Percentiles rank a stretch among this genome's conserved stretches.
Conservation (phyloP, 2,329 filamentous ascomycete genomes). For the Laburnicola sp. region DNA sequence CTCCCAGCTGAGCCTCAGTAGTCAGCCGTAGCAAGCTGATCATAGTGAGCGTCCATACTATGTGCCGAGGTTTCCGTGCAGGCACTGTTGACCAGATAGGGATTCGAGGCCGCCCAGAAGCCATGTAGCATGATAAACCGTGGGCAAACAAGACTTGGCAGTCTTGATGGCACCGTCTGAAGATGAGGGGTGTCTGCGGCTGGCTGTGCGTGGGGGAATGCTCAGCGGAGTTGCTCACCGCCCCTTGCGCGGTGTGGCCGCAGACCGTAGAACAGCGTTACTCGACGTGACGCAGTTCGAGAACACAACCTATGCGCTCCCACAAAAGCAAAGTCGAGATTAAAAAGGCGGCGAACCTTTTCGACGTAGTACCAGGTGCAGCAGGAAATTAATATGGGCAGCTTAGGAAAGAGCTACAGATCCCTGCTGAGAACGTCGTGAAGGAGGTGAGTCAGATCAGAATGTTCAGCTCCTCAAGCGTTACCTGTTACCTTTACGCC, state of each 20-base stretch:
- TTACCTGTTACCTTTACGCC: no score
- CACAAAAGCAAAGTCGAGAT: background rate
- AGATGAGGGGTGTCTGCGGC: background rate
- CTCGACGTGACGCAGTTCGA: slow-evolving; percentile 8
- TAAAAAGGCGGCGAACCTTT: background rate
- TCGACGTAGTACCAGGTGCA: background rate
- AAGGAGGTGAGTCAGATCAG: no score
- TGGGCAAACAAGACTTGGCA: background rate
- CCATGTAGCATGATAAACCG: background rate
- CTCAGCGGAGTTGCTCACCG: slow-evolving; percentile 7
- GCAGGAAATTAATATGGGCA: no score
- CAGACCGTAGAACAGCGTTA: background rate
- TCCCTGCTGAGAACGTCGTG: no score
- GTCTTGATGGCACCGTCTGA: background rate
- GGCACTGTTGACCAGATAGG: background rate
- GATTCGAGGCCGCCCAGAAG: background rate
- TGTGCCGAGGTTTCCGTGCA: background rate
- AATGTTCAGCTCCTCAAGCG: no score
- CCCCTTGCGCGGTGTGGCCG: slow-evolving; percentile 9
- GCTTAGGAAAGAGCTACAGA: no score
- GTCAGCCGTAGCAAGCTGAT: slow-evolving; percentile 5
- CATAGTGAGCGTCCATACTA: background rate
- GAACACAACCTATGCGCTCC: slow-evolving; percentile 8
- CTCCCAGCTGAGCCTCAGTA: slow-evolving; percentile 5
- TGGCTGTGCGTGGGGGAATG: background rate